These are phyloP conservation scores for barrel medic (Medicago truncatula) DNA, from an alignment of 306 rosid species.

Conservation along the genomic window MtrunA17r5.0-ANR NC_053045.1:56183501-56184000, in stretches of 20 bases:
- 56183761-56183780: conserved; percentile 45
- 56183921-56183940: conserved; percentile 50
- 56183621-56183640: conserved; percentile 84
- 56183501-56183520: conserved; percentile 71
- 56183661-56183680: conserved; percentile 71
- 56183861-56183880: conserved; percentile 74
- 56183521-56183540: conserved; percentile 25
- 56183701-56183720: conserved; percentile 64
- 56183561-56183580: conserved; percentile 10
- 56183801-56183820: conserved; percentile 64
- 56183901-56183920: conserved; percentile 70
- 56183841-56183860: conserved; percentile 81
- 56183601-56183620: conserved; percentile 13
- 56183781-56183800: conserved; percentile 57
- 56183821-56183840: conserved; percentile 80
- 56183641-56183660: conserved; percentile 76
- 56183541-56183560: conserved; percentile 11
- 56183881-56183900: conserved; percentile 67
- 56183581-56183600: background rate
- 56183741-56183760: conserved; percentile 65
- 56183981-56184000: background rate
- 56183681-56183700: conserved; percentile 78
- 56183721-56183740: conserved; percentile 66
- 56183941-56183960: background rate
- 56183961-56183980: background rate